A percentile compares a stretch with the other conserved stretches of the same genome.
phyloP scores from a whole-genome alignment of 2,329 filamentous ascomycete species.

The Pseudogymnoascus sp. region DNA sequence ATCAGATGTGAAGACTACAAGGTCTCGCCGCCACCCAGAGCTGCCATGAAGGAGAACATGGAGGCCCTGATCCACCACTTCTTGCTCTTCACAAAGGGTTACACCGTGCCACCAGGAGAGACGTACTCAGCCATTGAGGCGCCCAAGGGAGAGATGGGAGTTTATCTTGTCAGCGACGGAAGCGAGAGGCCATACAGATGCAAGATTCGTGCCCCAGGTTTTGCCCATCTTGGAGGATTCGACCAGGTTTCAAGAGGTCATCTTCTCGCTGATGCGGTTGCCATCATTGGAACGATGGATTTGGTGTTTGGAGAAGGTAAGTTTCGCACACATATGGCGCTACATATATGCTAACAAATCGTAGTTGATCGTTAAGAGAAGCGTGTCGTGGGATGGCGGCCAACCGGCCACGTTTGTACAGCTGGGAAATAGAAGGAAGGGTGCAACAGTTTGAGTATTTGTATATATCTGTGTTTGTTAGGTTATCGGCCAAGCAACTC shows the following conservation, averaged over 20 bases:
- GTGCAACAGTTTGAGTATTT: slow-evolving; percentile 22
- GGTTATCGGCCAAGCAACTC: slow-evolving; percentile 17
- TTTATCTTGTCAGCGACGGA: slow-evolving; percentile 92
- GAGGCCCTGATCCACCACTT: slow-evolving; percentile 99
- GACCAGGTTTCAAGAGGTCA: slow-evolving; percentile 91
- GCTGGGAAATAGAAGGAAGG: slow-evolving; percentile 12
- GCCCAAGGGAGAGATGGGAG: slow-evolving; percentile 99
- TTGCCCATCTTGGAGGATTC: slow-evolving; percentile 89
- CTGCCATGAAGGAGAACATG: slow-evolving; percentile 99
- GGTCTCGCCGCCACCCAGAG: slow-evolving; percentile 86
- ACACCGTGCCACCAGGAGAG: slow-evolving; percentile 92
- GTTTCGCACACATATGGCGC: slow-evolving; percentile 26
- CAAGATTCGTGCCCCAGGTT: slow-evolving; percentile 94
- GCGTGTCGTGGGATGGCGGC: slow-evolving; percentile 2
- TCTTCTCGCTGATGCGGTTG: slow-evolving; percentile 90
- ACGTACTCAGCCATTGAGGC: slow-evolving; percentile 98
- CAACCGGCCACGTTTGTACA: slow-evolving; percentile 2
- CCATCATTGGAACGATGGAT: slow-evolving; percentile 88
- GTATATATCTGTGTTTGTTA: slow-evolving; percentile 16
- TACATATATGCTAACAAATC: slow-evolving; percentile 23
- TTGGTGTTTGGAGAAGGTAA: slow-evolving; percentile 56
- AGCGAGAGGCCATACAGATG: slow-evolving; percentile 95
- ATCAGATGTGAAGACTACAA: slow-evolving; percentile 98
- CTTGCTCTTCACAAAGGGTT: slow-evolving; percentile 96
- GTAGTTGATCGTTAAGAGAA: slow-evolving; percentile 41